Base-by-base conservation (phyloP, 305 asterid species). In the Fraxinus albicans region DNA sequence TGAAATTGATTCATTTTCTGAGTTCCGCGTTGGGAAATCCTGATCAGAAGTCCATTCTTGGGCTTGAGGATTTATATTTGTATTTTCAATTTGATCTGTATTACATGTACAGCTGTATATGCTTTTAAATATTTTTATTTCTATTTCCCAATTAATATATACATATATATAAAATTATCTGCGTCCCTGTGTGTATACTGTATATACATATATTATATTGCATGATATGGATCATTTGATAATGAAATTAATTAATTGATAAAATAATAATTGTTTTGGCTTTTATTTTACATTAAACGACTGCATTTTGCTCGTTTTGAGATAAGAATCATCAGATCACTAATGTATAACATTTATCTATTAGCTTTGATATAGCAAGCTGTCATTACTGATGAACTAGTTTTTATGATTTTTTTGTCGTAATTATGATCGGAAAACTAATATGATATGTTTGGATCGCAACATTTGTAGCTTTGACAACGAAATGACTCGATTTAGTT, bases 31-130 rank as follows among this genome's bases (percentile, higher is more conserved):
- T 76, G 67, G 27, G 44, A 77, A 79, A 21, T 53, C 74, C 72
- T 55, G 47, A 31, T 38, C 31, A 36, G 12, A 15, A 36, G 38
- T 55, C 13, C 15, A 19, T 80, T 33, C 55, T 23, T 21, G 50
- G 58, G 55, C 69, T 35, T 42, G 47, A 74, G 82, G 83, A 67
- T 67, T 76, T 47, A 40, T 77, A 79, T 79, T 55, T 55, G 86
- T 85, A 79, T 75, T 60, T 79, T 67, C 73, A 67, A 67, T 38
- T 73, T 47, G 42, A 19, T 80, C 34, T 79, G 80, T 79, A 80
- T 55, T 76, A 44, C 70, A 34, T 82, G 84, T 85, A 85, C 67
- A 82, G 73, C 6, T 60, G n/a, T 67, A 27, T 67, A 67, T 25
- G 74, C 34, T 27, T 65, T 65, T 65, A 27, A 9, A 25, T 13